phyloP scores from a whole-genome alignment of 768 basidiomycete species.

The Pisolithus microcarpus region DNA sequence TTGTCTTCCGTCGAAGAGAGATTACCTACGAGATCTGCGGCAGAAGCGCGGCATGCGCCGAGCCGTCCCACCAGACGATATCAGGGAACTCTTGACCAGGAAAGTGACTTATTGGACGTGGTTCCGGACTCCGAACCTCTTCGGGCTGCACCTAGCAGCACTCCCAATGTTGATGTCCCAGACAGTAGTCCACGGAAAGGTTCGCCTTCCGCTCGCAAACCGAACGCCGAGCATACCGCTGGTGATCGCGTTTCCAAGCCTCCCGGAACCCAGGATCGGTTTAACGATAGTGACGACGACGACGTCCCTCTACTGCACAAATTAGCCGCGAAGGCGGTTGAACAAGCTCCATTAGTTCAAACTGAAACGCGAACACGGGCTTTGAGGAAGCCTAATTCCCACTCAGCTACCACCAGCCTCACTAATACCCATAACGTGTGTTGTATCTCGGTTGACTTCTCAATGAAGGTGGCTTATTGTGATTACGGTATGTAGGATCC shows the following conservation, averaged over 20 bases:
- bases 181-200: conserved; percentile 12
- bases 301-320: conserved; percentile 40
- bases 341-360: conserved; percentile 5
- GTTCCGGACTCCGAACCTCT: conserved; percentile 62
- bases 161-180: conserved; percentile 1
- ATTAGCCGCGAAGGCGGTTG: conserved; percentile 11
- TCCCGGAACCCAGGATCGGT: conserved; percentile 19
- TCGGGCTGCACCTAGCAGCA: conserved; percentile 22
- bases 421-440: conserved; percentile 14
- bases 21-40: conserved; percentile 3
- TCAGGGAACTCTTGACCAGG: conserved; percentile 5
- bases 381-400: conserved; percentile 5
- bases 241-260: conserved; percentile 25
- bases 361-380: conserved; percentile 1
- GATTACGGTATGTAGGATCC: conserved; percentile 1
- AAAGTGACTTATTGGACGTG: conserved; percentile 35
- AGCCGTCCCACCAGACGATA: background rate
- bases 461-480: background rate
- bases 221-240: conserved; percentile 14
- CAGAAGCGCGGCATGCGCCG: conserved; percentile 1
- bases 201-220: conserved; percentile 16
- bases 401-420: background rate
- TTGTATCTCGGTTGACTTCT: background rate
- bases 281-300: conserved; percentile 29
- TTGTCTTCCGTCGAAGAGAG: conserved; percentile 16